Percentiles rank a stretch among this genome's conserved stretches.
Conservation (phyloP, 352 stramenopile genomes). For the Phytophthora syringae region DNA sequence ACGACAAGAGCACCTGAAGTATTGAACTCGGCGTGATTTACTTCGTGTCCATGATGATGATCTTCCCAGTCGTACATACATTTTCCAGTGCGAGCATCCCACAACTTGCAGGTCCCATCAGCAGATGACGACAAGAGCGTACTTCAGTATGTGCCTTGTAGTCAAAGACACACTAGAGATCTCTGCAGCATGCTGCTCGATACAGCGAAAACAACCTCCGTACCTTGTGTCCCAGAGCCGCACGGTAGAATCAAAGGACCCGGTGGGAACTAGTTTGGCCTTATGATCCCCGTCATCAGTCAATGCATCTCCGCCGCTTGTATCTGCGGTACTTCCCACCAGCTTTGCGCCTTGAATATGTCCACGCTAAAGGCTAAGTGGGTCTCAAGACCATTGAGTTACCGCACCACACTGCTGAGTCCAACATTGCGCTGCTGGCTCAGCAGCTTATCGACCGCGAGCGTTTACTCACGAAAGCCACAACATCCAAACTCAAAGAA, state of each 20-base stretch:
- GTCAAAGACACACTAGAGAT: conserved; percentile 76
- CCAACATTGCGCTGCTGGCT: conserved; percentile 61
- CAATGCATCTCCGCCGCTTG: conserved; percentile 60
- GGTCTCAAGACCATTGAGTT: conserved; percentile 71
- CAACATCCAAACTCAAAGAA: conserved; percentile 54
- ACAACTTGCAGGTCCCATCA: conserved; percentile 70
- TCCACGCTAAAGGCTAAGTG: conserved; percentile 50
- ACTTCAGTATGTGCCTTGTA: conserved; percentile 58
- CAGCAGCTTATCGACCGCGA: conserved; percentile 66
- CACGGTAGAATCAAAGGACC: conserved; percentile 72
- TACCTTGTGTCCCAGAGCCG: conserved; percentile 78
- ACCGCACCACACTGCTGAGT: conserved; percentile 69
- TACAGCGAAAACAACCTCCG: conserved; percentile 72
- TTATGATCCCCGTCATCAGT: conserved; percentile 4
- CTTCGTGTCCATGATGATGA: conserved; percentile 54
- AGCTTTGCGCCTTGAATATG: conserved; percentile 69
- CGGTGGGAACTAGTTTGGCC: conserved; percentile 58
- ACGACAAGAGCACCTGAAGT: conserved; percentile 70
- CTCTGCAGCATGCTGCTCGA: conserved; percentile 62
- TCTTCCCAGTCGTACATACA: conserved; percentile 64
- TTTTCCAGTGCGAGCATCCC: conserved; percentile 72
- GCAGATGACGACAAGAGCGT: conserved; percentile 64
- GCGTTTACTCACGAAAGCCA: conserved; percentile 55
- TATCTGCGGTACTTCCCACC: conserved; percentile 76
- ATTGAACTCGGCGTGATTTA: conserved; percentile 67